Percentiles rank a stretch among this genome's conserved stretches.
Conservation (phyloP, 208 protist species). For the Leishmania lainsoni region DNA sequence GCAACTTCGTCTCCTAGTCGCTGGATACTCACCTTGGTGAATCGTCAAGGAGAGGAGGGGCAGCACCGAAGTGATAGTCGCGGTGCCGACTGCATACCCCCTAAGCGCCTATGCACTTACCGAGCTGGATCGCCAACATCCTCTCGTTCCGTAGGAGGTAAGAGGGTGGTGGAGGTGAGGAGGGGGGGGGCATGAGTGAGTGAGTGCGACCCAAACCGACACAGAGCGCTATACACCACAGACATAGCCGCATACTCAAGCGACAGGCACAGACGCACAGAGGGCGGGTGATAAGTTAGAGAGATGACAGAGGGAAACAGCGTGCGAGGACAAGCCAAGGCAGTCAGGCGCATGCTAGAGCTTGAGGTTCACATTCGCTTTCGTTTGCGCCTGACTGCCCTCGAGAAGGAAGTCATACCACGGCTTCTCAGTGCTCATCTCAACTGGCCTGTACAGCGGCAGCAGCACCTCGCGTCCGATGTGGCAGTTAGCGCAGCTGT, state of each 20-base stretch:
- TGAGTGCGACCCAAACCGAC: not conserved
- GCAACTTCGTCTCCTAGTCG: not conserved
- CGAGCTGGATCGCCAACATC: not conserved
- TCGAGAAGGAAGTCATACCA: constrained; percentile 87
- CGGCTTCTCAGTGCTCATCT: constrained; percentile 60
- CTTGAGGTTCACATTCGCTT: constrained; percentile 50
- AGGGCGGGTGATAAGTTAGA: not conserved
- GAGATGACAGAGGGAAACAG: not conserved
- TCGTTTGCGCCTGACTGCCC: constrained; percentile 61
- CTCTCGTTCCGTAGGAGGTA: not conserved
- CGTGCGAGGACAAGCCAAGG: not conserved
- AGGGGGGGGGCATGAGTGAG: not conserved
- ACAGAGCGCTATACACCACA: not conserved
- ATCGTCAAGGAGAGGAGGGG: not conserved
- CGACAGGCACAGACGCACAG: not conserved
- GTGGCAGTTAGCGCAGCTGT: constrained; percentile 81
- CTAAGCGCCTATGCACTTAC: not conserved
- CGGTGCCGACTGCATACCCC: not conserved
- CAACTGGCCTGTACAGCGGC: constrained; percentile 75
- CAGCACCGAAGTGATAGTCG: too few relatives aligned
- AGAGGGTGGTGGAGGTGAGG: not conserved
- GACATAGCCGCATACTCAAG: not conserved
- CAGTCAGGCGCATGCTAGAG: constrained; percentile 22
- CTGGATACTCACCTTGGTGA: not conserved
- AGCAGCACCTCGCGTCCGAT: constrained; percentile 77